Evolutionary conservation across 495 filamentous ascomycete species (phyloP).

Genomic region (Neurospora terricola): DNA sequence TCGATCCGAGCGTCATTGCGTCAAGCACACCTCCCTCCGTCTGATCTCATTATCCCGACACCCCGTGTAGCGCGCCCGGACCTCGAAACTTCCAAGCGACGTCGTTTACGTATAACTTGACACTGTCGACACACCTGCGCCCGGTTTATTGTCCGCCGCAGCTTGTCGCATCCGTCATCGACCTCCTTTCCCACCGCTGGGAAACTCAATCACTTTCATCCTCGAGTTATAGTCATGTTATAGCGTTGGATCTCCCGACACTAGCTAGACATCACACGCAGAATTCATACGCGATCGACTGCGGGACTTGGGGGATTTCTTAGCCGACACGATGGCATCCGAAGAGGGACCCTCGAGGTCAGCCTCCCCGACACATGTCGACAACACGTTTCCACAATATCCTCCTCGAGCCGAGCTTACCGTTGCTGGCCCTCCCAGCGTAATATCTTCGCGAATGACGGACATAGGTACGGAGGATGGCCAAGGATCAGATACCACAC

Average conservation of each 20-base stretch:
- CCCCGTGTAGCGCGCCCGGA: slow-evolving; percentile 17
- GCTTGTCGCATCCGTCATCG: not conserved
- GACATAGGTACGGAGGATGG: slow-evolving; percentile 57
- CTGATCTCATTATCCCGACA: not conserved
- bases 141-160: not conserved
- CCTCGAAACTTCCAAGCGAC: slow-evolving; percentile 4
- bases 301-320: not conserved
- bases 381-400: slow-evolving; percentile 32
- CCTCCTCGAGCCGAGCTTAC: slow-evolving; percentile 18
- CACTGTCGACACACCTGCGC: not conserved
- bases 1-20: not conserved
- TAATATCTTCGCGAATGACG: slow-evolving; percentile 80
- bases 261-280: not conserved
- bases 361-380: slow-evolving; percentile 24
- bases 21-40: not conserved
- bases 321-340: slow-evolving; percentile 23
- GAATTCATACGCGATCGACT: not conserved
- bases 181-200: not conserved
- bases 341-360: slow-evolving; percentile 23
- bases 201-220: not conserved
- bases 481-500: slow-evolving; percentile 24
- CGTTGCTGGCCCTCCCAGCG: slow-evolving; percentile 41
- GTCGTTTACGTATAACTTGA: slow-evolving; percentile 1
- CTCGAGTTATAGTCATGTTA: slow-evolving; percentile 4
- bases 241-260: not conserved